These are phyloP conservation scores for Suillus luteus DNA, from an alignment of 768 basidiomycete genomes.

Conservation along the genomic window DNA sequence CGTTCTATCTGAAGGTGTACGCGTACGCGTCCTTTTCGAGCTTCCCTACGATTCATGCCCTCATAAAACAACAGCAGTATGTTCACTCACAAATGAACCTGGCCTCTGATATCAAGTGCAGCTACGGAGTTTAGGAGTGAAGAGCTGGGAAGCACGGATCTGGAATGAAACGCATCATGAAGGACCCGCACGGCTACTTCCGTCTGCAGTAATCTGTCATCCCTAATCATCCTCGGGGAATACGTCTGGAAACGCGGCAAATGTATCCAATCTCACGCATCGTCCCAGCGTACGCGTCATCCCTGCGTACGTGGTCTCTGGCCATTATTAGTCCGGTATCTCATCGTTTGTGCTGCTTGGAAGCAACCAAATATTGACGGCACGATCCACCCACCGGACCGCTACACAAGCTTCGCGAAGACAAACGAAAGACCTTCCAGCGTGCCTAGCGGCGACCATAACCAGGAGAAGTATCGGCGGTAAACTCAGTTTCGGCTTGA, in stretches of 20 bases:
- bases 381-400: slow-evolving; percentile 85
- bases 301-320: slow-evolving; percentile 69
- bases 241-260: slow-evolving; percentile 69
- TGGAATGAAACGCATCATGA: slow-evolving; percentile 51
- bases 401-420: slow-evolving; percentile 77
- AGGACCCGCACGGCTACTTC: slow-evolving; percentile 65
- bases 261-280: slow-evolving; percentile 45
- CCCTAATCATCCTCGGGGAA: slow-evolving; percentile 61
- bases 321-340: slow-evolving; percentile 47
- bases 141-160: not conserved
- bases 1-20: slow-evolving; percentile 67
- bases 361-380: slow-evolving; percentile 57
- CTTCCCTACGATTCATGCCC: slow-evolving; percentile 47
- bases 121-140: slow-evolving; percentile 40
- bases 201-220: slow-evolving; percentile 51
- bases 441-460: slow-evolving; percentile 61
- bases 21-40: slow-evolving; percentile 50
- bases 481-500: slow-evolving; percentile 93
- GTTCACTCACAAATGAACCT: slow-evolving; percentile 68
- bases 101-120: slow-evolving; percentile 68
- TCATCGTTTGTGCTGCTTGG: slow-evolving; percentile 52
- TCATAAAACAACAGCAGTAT: slow-evolving; percentile 67
- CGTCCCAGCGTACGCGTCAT: slow-evolving; percentile 30
- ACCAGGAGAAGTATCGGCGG: slow-evolving; percentile 79
- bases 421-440: slow-evolving; percentile 64